phyloP scores from a whole-genome alignment of 2,329 filamentous ascomycete genomes.

The Fonsecaea multimorphosa region DNA sequence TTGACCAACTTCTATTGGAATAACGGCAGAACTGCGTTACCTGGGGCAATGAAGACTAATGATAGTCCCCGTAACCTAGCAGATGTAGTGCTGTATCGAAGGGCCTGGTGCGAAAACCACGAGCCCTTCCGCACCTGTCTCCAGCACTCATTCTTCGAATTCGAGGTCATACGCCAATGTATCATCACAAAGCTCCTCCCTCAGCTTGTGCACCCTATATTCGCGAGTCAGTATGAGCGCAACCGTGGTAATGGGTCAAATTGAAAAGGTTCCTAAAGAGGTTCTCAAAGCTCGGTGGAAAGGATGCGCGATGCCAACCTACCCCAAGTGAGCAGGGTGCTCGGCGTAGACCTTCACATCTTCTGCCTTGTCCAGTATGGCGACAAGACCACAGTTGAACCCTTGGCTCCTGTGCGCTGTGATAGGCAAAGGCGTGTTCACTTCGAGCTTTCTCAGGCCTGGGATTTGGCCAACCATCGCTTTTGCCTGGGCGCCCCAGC shows the following conservation, averaged over 20 bases:
- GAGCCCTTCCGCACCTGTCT: not conserved
- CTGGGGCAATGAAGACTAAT: not conserved
- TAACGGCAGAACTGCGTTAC: not conserved
- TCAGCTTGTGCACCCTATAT: conserved; percentile 48
- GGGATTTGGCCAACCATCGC: conserved; percentile 53
- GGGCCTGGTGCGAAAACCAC: not conserved
- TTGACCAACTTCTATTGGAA: not conserved
- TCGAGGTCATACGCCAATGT: conserved; percentile 52
- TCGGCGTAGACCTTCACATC: conserved; percentile 52
- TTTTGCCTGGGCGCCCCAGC: conserved; percentile 43
- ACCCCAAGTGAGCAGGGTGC: conserved; percentile 56
- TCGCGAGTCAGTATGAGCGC: conserved; percentile 13
- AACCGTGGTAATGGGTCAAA: not conserved
- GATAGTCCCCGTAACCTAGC: not conserved
- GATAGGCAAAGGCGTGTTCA: conserved; percentile 47
- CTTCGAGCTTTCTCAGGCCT: conserved; percentile 47
- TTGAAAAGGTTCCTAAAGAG: conserved; percentile 6
- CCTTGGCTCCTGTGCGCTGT: conserved; percentile 53
- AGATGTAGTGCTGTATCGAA: not conserved
- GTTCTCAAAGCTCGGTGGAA: not conserved
- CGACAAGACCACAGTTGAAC: conserved; percentile 55
- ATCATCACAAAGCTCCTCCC: conserved; percentile 51
- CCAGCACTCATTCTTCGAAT: conserved; percentile 39
- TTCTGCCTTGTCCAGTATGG: conserved; percentile 52
- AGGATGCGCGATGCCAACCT: conserved; percentile 34